These are phyloP conservation scores for Phytopythium aichiense DNA, from an alignment of 352 stramenopile genomes.

Conservation along the genomic window DNA sequence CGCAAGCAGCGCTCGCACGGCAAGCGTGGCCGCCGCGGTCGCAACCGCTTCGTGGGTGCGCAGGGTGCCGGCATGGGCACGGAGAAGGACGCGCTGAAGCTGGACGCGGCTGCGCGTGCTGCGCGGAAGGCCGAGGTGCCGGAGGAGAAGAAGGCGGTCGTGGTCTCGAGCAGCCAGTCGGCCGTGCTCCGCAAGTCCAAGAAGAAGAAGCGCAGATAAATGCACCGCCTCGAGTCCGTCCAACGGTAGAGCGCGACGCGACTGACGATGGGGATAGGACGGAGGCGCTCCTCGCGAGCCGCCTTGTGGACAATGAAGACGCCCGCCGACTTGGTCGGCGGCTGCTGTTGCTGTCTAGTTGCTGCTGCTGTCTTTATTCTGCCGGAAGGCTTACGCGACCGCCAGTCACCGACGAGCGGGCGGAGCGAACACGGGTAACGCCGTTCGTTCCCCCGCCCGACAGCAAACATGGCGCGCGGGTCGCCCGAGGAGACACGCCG, in stretches of 20 bases:
- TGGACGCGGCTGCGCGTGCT: constrained; percentile 74
- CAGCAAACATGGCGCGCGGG: not conserved
- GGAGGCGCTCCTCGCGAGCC: not conserved
- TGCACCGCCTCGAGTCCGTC: not conserved
- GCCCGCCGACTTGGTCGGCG: not conserved
- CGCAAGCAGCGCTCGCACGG: constrained; percentile 79
- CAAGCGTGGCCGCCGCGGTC: constrained; percentile 67
- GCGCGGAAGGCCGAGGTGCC: constrained; percentile 52
- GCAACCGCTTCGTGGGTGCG: constrained; percentile 81
- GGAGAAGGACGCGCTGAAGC: constrained; percentile 77
- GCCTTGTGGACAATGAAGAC: not conserved
- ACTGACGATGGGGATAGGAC: not conserved
- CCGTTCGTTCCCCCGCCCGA: not conserved
- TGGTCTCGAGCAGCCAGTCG: constrained; percentile 48
- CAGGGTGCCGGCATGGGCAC: constrained; percentile 76
- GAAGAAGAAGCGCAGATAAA: constrained; percentile 85
- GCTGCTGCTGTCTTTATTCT: not conserved
- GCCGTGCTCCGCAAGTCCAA: constrained; percentile 77
- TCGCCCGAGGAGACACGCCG: not conserved
- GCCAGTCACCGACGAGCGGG: not conserved
- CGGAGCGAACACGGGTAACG: not conserved
- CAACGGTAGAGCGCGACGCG: not conserved
- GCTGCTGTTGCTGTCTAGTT: constrained; percentile 2
- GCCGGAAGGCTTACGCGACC: not conserved
- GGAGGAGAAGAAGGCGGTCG: constrained; percentile 52